Conservation (phyloP, 2,329 filamentous ascomycete genomes). For the Aspergillus transmontanensis region DNA sequence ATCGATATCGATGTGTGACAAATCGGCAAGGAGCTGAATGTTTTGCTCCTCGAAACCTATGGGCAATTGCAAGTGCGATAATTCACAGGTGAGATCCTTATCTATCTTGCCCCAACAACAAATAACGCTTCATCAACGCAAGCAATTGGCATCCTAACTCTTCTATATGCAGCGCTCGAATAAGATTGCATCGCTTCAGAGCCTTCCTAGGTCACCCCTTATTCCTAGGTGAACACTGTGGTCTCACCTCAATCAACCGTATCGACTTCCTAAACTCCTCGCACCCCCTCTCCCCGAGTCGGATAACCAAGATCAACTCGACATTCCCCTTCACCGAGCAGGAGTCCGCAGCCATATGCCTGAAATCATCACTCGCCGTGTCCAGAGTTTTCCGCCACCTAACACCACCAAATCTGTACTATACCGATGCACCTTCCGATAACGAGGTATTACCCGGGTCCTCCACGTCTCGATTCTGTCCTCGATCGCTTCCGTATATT, state of each 20-base stretch:
- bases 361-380: constrained; percentile 26
- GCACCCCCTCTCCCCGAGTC: background rate
- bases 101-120: background rate
- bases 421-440: background rate
- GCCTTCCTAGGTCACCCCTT: constrained; percentile 29
- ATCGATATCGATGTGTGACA: constrained; percentile 16
- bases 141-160: background rate
- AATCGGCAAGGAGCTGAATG: constrained; percentile 21
- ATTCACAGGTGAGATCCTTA: constrained; percentile 21
- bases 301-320: constrained; percentile 5
- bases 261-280: constrained; percentile 5
- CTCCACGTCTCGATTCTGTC: constrained; percentile 4
- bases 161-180: constrained; percentile 18
- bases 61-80: constrained; percentile 18
- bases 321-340: constrained; percentile 28
- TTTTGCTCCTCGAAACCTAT: constrained; percentile 15
- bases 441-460: background rate
- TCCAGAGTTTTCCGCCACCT: constrained; percentile 21
- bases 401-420: constrained; percentile 12
- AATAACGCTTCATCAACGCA: too few species aligned
- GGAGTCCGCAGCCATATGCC: constrained; percentile 27
- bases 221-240: constrained; percentile 27
- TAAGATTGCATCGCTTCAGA: constrained; percentile 19
- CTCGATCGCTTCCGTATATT: constrained; percentile 25
- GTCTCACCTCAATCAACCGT: constrained; percentile 23